Evolutionary conservation across 2,329 filamentous ascomycete genomes (phyloP), one percentile per base, ranked within the genome.

Genomic region (Ambrosiella cleistominuta): DNA sequence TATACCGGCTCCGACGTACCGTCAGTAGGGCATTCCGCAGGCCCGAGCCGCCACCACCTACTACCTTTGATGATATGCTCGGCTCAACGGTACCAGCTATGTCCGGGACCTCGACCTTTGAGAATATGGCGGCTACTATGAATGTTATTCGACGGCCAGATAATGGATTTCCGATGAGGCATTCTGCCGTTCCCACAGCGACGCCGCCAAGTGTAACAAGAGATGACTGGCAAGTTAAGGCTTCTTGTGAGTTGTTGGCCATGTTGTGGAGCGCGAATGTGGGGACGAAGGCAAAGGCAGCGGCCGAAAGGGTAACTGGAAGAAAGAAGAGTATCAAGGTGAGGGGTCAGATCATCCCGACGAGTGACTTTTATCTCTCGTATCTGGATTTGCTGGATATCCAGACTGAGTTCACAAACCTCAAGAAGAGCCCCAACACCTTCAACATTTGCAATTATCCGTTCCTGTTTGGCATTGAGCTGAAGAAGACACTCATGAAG

Each of bases 381-480:
- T 72, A 95, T 60, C 77, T 95, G 8, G 90, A 96, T 66, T 88
- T 88, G 64, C 36, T 49, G 35, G 57, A 57, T 39, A 57, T 50
- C 12, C 19, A 15, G 36, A n/a, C 52, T 11, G 52, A 54, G 37
- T 54, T 54, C 37, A 13, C 19, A 13, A 35, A 15, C 17, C 15
- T 42, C 13, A 27, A 42, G 37, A 45, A 51, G 38, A 89, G 95
- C 66, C 77, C 80, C 3, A 83, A 79, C 62, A 87, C 82, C 63
- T 95, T 95, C 66, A 80, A 86, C 0, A 95, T 96, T 66, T 95
- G 89, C 66, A 88, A 95, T 66, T 95, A 94, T 65, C 88, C 90
- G 0, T 94, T 95, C 65, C 83, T 95, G 63, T 75, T 96, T 45
- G 95, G 88, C 62, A 89, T 96, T 63, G 90, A 88, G 74, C 85